Conservation (phyloP, 805 yeast genomes). For the Candida suzukii region DNA sequence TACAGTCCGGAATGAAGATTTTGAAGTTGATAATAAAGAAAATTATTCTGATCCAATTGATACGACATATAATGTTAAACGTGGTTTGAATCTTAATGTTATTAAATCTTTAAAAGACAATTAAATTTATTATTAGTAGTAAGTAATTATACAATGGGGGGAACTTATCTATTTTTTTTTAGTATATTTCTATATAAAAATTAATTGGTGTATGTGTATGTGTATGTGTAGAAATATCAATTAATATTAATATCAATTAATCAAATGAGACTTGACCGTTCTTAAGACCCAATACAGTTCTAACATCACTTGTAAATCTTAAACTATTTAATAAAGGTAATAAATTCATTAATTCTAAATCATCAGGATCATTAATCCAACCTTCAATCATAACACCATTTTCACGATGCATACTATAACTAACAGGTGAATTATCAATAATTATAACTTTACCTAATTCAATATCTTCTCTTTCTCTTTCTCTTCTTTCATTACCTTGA, state of each 20-base stretch:
- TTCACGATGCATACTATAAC: slow-evolving; percentile 74
- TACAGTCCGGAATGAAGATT: background rate
- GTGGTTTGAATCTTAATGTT: background rate
- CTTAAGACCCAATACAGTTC: slow-evolving; percentile 68
- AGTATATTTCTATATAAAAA: too few relatives aligned
- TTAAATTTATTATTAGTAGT: too few relatives aligned
- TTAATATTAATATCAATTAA: slow-evolving; percentile 1
- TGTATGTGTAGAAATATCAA: background rate
- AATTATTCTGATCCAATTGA: background rate
- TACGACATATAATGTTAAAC: background rate
- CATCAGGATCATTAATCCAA: slow-evolving; percentile 96
- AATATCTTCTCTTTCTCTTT: slow-evolving; percentile 13
- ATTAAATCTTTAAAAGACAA: background rate
- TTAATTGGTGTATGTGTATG: too few relatives aligned
- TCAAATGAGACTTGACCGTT: slow-evolving; percentile 63
- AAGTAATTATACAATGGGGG: too few relatives aligned
- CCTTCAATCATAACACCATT: slow-evolving; percentile 95
- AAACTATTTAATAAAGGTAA: slow-evolving; percentile 75
- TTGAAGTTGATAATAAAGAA: background rate
- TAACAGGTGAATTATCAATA: slow-evolving; percentile 88
- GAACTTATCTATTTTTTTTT: too few relatives aligned
- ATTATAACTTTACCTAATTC: slow-evolving; percentile 68
- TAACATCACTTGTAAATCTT: slow-evolving; percentile 76
- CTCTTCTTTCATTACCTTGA: background rate
- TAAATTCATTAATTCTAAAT: slow-evolving; percentile 71